Conservation (phyloP, 2,329 filamentous ascomycete genomes). For the Exophiala dermatitidis region DNA sequence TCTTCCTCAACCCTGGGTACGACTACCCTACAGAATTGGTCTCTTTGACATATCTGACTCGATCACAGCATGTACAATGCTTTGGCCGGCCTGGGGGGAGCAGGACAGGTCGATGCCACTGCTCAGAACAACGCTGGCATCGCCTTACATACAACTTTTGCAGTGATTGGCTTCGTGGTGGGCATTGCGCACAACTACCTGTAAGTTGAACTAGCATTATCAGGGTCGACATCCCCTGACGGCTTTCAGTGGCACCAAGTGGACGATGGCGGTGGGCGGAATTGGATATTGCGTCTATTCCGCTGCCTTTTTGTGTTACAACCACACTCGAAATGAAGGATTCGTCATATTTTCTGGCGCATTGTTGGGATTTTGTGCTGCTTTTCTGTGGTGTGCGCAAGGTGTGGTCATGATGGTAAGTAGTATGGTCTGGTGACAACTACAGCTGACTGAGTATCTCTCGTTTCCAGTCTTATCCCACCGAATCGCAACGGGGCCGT, state of each 20-base stretch:
- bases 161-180: conserved; percentile 57
- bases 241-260: conserved; percentile 34
- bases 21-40: conserved; percentile 58
- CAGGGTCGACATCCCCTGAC: conserved; percentile 27
- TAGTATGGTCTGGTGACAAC: neutral
- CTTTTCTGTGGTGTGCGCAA: conserved; percentile 46
- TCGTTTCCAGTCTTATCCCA: conserved; percentile 53
- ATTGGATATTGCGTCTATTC: conserved; percentile 45
- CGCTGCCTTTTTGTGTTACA: conserved; percentile 45
- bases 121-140: conserved; percentile 5
- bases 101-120: conserved; percentile 43
- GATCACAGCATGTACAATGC: conserved; percentile 58
- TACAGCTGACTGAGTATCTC: neutral
- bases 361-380: conserved; percentile 44
- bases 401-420: conserved; percentile 57
- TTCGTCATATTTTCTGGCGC: conserved; percentile 46
- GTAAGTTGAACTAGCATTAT: neutral
- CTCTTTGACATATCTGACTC: conserved; percentile 40
- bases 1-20: conserved; percentile 65
- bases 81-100: conserved; percentile 53
- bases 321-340: conserved; percentile 42
- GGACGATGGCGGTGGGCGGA: conserved; percentile 40
- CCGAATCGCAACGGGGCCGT: conserved; percentile 71
- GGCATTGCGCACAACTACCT: conserved; percentile 40
- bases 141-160: conserved; percentile 55